Percentiles rank a stretch among this genome's conserved stretches.
Evolutionary conservation across 1,284 basidiomycete genomes (phyloP).

Genomic region (Somion occarium): DNA sequence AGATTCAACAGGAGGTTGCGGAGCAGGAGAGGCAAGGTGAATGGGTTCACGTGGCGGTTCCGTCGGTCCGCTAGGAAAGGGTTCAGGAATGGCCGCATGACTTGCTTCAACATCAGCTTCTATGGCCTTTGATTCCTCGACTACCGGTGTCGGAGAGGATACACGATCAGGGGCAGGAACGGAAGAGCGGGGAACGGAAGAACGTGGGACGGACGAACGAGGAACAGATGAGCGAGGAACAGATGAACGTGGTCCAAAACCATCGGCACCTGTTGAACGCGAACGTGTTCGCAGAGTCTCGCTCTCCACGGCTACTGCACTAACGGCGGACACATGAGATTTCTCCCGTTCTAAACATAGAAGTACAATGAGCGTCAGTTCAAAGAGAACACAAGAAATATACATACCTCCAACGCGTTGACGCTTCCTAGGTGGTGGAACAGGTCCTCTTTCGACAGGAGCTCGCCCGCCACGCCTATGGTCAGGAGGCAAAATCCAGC

Average conservation of each 20-base stretch:
- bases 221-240: too few relatives aligned
- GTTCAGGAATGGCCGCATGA: too few relatives aligned
- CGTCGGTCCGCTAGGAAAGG: too few relatives aligned
- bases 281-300: conserved; percentile 28
- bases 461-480: conserved; percentile 54
- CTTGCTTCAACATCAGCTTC: too few relatives aligned
- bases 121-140: background rate
- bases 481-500: conserved; percentile 85
- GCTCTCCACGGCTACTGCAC: conserved; percentile 46
- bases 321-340: conserved; percentile 46
- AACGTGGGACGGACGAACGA: background rate
- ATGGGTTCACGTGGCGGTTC: too few relatives aligned
- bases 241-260: background rate
- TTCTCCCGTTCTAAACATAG: conserved; percentile 33
- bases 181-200: background rate
- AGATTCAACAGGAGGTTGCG: background rate
- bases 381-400: background rate
- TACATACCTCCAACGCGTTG: conserved; percentile 42
- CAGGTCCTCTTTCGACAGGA: conserved; percentile 35
- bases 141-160: background rate
- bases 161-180: background rate
- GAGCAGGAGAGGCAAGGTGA: background rate
- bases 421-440: conserved; percentile 46
- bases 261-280: background rate
- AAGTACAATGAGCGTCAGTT: conserved; percentile 3